Evolutionary conservation across 2,329 filamentous ascomycete species (phyloP), one percentile per base, ranked within the genome.

Genomic region (Diaporthe ilicicola): DNA sequence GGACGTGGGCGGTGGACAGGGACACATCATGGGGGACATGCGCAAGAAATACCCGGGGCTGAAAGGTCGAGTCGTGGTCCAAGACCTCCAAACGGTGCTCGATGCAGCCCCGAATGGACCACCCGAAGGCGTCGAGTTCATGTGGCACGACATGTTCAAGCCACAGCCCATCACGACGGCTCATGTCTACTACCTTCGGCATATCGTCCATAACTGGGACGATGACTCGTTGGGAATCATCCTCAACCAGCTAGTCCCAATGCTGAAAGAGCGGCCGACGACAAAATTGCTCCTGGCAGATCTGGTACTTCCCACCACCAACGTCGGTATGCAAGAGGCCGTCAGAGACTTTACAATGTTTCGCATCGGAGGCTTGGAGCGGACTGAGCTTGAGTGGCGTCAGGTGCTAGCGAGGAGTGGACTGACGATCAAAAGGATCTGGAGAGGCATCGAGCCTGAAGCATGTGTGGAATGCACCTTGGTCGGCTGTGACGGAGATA

Each of bases 281-380:
- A 56, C 65, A 10, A 68, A 59, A 10, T 13, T 68, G 53, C 32
- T 68, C 2, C 51, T 68, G 42, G 53, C 53, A 15, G 65, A 68
- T 17, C 22, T 68, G 42, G 53, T 68, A 8, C 29, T 68, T 8
- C 32, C 65, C 4, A 24, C 32, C 29, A 29, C 39, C 5, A 17
- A 44, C 10, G 12, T 56, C 2, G 53, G 22, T 1, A 68, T 68
- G 65, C 65, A 68, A 17, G 65, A 68, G 7, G 65, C 65, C 1
- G 54, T 68, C 4, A 48, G 65, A 37, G 65, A 68, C 32, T 68
- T 68, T 6, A 68, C 65, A 7, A 50, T 68, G 65, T 68, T 68
- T 27, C 65, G 51, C n/a, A 50, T 68, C 13, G 65, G 65, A 1
- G 65, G 65, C 4, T n/a, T 59, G 29, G 65, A 68, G 65, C 50